Evolutionary conservation across 108 stramenopile genomes (phyloP), one percentile per base, ranked within the genome.

Genomic region (Discostella pseudostelligera): DNA sequence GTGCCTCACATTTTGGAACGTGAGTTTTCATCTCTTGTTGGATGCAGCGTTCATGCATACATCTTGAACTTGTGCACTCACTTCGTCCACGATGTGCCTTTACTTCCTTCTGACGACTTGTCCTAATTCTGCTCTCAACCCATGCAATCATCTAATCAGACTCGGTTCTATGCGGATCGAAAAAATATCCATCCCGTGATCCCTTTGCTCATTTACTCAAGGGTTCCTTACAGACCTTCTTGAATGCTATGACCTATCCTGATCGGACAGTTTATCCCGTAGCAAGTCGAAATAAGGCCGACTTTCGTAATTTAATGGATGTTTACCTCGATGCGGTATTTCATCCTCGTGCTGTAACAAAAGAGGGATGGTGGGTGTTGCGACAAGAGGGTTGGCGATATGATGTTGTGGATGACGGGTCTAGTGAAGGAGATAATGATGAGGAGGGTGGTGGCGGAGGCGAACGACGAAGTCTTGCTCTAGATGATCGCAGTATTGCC

Each of bases 351-450:
- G 83, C 91, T 8, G 80, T 87, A 6, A 57, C 43, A 13, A 82
- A 91, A 47, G 83, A 84, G 21, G 77, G 81, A 36, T 67, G 80
- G 71, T 86, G 81, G 83, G 90, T 93, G 7, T 79, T 87, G n/a
- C 72, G 78, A 24, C 96, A 97, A 79, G 97, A 99, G 66, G 98
- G 94, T 36, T 97, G 97, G 97, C 88, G 95, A 65, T 81, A 93
- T 59, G 96, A 97, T 61, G 56, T 80, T 13, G 79, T 83, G 24
- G 72, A 79, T 59, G 59, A 26, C 36, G 58, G 82, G 9, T 36
- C 50, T 25, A 56, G 29, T 24, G 66, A 64, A 28, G 39, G 55
- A 39, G 24, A 32, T n/a, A 29, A 16, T 16, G 56, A 48, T 22
- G 44, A 45, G 48, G 59, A 13, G 35, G 53, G 14, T 32, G 43